Base-by-base conservation (phyloP, 2,329 filamentous ascomycete species). In the Falciphora oryzae region DNA sequence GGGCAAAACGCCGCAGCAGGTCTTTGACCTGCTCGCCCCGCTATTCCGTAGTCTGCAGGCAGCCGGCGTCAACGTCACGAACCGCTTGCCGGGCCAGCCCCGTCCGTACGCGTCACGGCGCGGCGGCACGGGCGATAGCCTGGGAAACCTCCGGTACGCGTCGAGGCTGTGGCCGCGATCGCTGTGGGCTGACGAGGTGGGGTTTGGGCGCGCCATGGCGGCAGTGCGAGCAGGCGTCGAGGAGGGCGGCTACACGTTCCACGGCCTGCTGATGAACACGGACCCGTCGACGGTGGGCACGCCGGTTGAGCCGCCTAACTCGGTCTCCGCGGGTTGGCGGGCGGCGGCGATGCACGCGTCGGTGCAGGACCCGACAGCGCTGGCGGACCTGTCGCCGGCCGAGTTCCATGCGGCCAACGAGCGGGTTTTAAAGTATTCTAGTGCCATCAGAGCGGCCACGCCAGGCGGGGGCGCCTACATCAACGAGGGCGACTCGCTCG, bases 401-500 rank as follows among this genome's bases (percentile, higher is more conserved):
- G 57, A 65, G 31, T 66, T 65, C 0, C 35, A 27, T 2, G 65
- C 27, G 4, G 68, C 59, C 13, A 68, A 71, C 61, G 58, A 29
- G 32, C 56, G 56, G 10, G 62, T 70, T 25, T 58, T 67, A 6
- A 27, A 27, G 2, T 65, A 67, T 56, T 67, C 70, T 58, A 65
- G 70, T 27, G 50, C 38, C 2, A 67, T 71, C 18, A 63, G 69
- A 29, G 68, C 68, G 6, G 70, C 72, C 2, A 76, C 74, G 22
- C 73, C 74, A 6, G 72, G 69, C 0, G 68, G 70, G 4, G 75
- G 75, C 0, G 66, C 72, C 2, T 77, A 78, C 64, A 68, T 76
- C 70, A 79, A 79, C 64, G 78, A 81, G 70, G 77, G 74, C 1
- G 75, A 80, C 68, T 75, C 76, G n/a, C 68, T 66, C 27, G 72